Evolutionary conservation across 768 basidiomycete species (phyloP).

Genomic region (Pleurotus citrinopileatus): DNA sequence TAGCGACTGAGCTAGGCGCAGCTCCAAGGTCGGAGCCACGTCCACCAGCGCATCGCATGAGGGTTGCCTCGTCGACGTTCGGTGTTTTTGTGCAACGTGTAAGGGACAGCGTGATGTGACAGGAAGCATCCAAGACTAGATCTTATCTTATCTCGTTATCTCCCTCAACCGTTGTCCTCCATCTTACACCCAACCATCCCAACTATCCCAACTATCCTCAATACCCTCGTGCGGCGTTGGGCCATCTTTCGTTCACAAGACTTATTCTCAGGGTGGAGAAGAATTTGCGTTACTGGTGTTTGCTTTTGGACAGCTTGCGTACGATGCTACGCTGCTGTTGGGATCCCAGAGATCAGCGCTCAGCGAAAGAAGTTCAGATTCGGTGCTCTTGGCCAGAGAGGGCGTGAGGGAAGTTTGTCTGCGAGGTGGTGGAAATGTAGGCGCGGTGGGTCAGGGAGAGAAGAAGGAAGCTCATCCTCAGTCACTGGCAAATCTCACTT

Average conservation of each 20-base stretch:
- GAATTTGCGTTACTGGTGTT: conserved; percentile 75
- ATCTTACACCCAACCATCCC: too few relatives aligned
- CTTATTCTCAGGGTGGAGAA: conserved; percentile 26
- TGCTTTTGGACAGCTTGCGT: conserved; percentile 79
- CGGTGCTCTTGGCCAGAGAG: conserved; percentile 92
- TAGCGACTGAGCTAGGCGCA: too few relatives aligned
- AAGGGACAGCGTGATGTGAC: too few relatives aligned
- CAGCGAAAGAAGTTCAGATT: too few relatives aligned
- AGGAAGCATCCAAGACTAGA: too few relatives aligned
- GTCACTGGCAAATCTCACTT: conserved; percentile 43
- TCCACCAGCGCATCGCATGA: too few relatives aligned
- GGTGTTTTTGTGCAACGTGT: too few relatives aligned
- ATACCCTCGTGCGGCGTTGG: background rate
- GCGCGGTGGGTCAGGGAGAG: background rate
- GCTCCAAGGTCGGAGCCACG: too few relatives aligned
- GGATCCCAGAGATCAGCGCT: conserved; percentile 5
- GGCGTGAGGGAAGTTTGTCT: conserved; percentile 86
- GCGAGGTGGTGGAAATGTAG: conserved; percentile 35
- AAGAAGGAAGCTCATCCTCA: conserved; percentile 10
- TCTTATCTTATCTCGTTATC: too few relatives aligned
- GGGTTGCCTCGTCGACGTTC: too few relatives aligned
- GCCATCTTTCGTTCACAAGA: background rate
- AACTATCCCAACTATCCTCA: background rate
- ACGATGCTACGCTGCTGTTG: conserved; percentile 55
- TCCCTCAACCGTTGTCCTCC: conserved; percentile 54